Base-by-base conservation (phyloP, 2,329 filamentous ascomycete species). In the Tolypocladium ophioglossoides region DNA sequence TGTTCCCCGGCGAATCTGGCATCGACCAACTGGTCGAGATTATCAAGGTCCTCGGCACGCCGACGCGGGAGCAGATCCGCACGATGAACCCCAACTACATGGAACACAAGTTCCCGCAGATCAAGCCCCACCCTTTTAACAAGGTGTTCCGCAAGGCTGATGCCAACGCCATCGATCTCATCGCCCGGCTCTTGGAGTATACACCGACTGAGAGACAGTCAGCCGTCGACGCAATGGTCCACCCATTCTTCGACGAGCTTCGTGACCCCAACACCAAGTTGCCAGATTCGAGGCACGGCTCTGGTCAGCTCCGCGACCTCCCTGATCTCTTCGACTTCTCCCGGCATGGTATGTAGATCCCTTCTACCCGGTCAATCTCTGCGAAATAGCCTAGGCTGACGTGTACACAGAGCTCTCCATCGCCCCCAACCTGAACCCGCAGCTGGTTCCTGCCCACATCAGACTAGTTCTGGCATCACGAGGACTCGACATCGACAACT, bases 1-100 rank as follows among this genome's bases (percentile, higher is more conserved):
- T 99, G 58, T 99, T 99, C 79, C 94, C 94, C 30, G 94, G 94
- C 65, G 94, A 99, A 73, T 99, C 94, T 50, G 94, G 94, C 60
- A 99, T 99, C 66, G 94, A 99, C 69, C 94, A 99, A 71, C 78
- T 99, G 50, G 94, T 99, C 48, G 94, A 99, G 74, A 99, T 99
- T 70, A 99, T 99, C 80, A 99, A 99, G 76, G 92, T 99, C 52
- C 78, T 99, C 57, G 94, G 94, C 56, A 99, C 94, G 20, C 94
- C 94, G 20, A 97, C 94, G 38, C 83, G 94, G 60, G 94, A 99
- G 71, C 94, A 99, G 73, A 99, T 99, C 67, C 89, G 94, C 63
- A 99, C 94, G 61, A 99, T 99, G 94, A 99, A 99, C 74, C 94
- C 94, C 56, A 99, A 99, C 74, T 99, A 99, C 74, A 99, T 99